A percentile compares a stretch with the other conserved stretches of the same genome.
Conservation (phyloP, 1,139 yeast species). For the Taphrina flavorubra region DNA sequence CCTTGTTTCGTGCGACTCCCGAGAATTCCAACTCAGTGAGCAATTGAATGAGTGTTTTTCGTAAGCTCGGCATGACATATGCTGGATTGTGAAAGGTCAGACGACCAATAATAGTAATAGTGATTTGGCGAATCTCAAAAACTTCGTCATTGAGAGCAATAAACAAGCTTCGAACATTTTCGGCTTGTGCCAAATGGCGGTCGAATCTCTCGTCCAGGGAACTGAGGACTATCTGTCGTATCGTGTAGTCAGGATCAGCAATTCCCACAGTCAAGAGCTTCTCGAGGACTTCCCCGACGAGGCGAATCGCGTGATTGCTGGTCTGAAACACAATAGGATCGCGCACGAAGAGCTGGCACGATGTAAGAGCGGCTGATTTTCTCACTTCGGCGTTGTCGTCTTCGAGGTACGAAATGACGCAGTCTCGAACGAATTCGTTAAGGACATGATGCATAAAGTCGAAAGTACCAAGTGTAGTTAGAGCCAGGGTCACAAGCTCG, state of each 20-base stretch:
- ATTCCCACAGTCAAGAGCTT: conserved; percentile 80
- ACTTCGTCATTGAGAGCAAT: conserved; percentile 92
- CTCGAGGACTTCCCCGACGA: conserved; percentile 84
- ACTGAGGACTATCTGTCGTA: conserved; percentile 75
- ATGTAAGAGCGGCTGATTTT: conserved; percentile 81
- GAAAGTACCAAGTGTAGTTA: conserved; percentile 74
- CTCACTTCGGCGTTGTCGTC: conserved; percentile 81
- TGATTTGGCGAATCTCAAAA: conserved; percentile 80
- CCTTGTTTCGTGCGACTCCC: conserved; percentile 71
- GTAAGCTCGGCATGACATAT: conserved; percentile 86
- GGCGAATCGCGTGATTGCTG: conserved; percentile 79
- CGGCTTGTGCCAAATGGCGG: conserved; percentile 92
- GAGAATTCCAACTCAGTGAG: conserved; percentile 85
- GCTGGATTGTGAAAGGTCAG: conserved; percentile 90
- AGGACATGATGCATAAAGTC: conserved; percentile 71
- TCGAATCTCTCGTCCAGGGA: conserved; percentile 79
- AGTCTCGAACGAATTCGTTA: conserved; percentile 84
- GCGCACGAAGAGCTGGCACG: conserved; percentile 75
- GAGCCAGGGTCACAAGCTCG: conserved; percentile 66
- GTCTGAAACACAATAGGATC: conserved; percentile 88
- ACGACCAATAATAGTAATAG: conserved; percentile 80
- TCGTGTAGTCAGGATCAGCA: conserved; percentile 88
- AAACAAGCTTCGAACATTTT: conserved; percentile 79
- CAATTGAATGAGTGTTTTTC: conserved; percentile 84
- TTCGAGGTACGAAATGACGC: conserved; percentile 79